phyloP scores from a whole-genome alignment of 2,329 filamentous ascomycete species.

The Ophiosphaerella narmari region DNA sequence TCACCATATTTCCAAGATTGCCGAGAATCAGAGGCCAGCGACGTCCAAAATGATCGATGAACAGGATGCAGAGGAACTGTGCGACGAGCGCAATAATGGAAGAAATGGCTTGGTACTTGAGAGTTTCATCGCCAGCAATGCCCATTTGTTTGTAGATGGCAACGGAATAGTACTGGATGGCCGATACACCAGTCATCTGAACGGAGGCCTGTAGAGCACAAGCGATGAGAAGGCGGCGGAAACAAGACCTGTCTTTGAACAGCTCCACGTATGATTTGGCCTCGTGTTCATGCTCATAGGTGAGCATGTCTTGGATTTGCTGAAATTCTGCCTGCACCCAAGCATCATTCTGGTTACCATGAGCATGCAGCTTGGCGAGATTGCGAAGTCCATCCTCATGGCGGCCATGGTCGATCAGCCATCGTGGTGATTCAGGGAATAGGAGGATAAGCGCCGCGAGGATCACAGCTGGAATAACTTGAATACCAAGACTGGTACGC shows the following conservation, averaged over 20 bases:
- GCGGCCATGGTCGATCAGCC: constrained; percentile 75
- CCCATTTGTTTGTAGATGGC: constrained; percentile 71
- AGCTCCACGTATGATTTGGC: constrained; percentile 74
- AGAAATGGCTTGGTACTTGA: constrained; percentile 78
- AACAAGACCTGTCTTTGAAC: constrained; percentile 67
- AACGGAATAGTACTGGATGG: constrained; percentile 75
- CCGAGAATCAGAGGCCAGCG: constrained; percentile 73
- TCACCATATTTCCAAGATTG: constrained; percentile 72
- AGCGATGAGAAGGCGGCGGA: constrained; percentile 73
- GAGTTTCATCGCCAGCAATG: constrained; percentile 66
- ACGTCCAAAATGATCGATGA: constrained; percentile 72
- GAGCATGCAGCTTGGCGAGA: constrained; percentile 70
- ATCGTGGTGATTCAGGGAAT: constrained; percentile 71
- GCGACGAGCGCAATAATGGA: constrained; percentile 71
- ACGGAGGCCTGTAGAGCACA: constrained; percentile 70
- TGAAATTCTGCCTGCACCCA: constrained; percentile 76
- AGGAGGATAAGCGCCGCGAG: constrained; percentile 68
- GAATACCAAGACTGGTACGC: constrained; percentile 70
- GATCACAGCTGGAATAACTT: constrained; percentile 69
- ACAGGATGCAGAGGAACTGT: constrained; percentile 69
- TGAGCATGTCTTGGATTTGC: constrained; percentile 70
- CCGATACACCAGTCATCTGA: constrained; percentile 71
- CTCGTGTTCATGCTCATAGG: constrained; percentile 68
- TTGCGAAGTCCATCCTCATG: constrained; percentile 67
- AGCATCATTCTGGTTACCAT: constrained; percentile 67